Conservation (phyloP, 306 rosid genomes). For the Prunus campanulata region DNA sequence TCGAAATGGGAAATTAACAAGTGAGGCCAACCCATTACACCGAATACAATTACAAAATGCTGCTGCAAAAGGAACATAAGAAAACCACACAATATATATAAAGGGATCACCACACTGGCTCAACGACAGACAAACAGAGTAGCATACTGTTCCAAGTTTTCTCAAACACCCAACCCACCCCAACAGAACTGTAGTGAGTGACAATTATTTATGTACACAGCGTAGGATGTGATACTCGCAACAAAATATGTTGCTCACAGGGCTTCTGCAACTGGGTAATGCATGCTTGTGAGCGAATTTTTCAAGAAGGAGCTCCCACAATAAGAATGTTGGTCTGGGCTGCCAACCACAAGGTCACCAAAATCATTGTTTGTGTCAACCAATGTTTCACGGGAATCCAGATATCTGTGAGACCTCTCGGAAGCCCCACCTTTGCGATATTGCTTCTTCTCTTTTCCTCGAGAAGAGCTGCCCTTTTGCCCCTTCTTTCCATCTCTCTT, state of each 20-base stretch:
- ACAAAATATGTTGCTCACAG: slow-evolving; percentile 32
- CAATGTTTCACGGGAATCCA: slow-evolving; percentile 23
- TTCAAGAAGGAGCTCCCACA: slow-evolving; percentile 57
- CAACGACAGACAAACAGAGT: not conserved
- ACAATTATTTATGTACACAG: slow-evolving; percentile 38
- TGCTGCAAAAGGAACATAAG: not conserved
- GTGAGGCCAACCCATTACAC: not conserved
- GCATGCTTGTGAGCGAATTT: slow-evolving; percentile 48
- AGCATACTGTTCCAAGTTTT: not conserved
- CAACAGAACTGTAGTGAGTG: not conserved
- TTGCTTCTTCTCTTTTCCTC: slow-evolving; percentile 67
- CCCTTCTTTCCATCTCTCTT: slow-evolving; percentile 67
- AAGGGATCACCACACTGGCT: not conserved
- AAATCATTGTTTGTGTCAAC: slow-evolving; percentile 22
- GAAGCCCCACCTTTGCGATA: slow-evolving; percentile 42
- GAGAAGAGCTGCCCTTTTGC: slow-evolving; percentile 48
- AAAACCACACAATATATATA: not conserved
- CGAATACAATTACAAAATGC: not conserved
- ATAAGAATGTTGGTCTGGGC: slow-evolving; percentile 41
- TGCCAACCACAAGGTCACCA: slow-evolving; percentile 36
- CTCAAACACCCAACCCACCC: not conserved
- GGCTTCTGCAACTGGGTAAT: slow-evolving; percentile 67
- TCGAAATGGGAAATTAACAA: not conserved
- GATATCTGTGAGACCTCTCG: slow-evolving; percentile 26
- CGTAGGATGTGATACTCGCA: slow-evolving; percentile 10